Evolutionary conservation across 2,329 filamentous ascomycete genomes (phyloP).

Genomic region (Exophiala oligosperma): DNA sequence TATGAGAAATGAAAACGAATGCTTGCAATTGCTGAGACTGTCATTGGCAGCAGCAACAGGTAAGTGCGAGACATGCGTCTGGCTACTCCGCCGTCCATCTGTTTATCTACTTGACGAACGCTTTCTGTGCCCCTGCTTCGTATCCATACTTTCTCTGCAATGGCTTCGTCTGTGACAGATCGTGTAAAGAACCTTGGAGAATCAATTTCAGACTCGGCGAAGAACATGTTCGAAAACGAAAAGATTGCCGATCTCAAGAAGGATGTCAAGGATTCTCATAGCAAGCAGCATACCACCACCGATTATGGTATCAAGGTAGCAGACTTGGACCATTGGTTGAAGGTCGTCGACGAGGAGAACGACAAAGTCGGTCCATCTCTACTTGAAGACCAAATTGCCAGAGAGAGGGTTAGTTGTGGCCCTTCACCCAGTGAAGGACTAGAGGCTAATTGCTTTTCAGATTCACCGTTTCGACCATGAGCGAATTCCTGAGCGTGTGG

Average conservation of each 20-base stretch:
- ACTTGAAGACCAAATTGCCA: slow-evolving; percentile 69
- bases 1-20: neutral
- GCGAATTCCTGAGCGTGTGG: slow-evolving; percentile 67
- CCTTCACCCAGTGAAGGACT: neutral
- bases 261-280: slow-evolving; percentile 53
- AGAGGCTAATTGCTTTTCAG: slow-evolving; percentile 28
- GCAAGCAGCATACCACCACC: slow-evolving; percentile 65
- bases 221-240: slow-evolving; percentile 22
- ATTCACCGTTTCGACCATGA: slow-evolving; percentile 72
- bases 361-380: slow-evolving; percentile 65
- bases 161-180: slow-evolving; percentile 20
- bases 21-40: neutral
- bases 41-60: neutral
- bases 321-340: slow-evolving; percentile 77
- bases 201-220: slow-evolving; percentile 13
- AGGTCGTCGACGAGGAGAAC: slow-evolving; percentile 54
- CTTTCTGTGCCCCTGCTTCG: neutral
- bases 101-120: slow-evolving; percentile 8
- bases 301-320: slow-evolving; percentile 74
- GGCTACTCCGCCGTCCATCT: neutral
- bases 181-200: slow-evolving; percentile 15
- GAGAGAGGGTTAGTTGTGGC: slow-evolving; percentile 64
- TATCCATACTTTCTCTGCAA: slow-evolving; percentile 3
- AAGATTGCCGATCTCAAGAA: slow-evolving; percentile 53
- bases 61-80: neutral